Base-by-base conservation (phyloP, 176 grass and related monocot genomes). In the Carex kokanica region DNA sequence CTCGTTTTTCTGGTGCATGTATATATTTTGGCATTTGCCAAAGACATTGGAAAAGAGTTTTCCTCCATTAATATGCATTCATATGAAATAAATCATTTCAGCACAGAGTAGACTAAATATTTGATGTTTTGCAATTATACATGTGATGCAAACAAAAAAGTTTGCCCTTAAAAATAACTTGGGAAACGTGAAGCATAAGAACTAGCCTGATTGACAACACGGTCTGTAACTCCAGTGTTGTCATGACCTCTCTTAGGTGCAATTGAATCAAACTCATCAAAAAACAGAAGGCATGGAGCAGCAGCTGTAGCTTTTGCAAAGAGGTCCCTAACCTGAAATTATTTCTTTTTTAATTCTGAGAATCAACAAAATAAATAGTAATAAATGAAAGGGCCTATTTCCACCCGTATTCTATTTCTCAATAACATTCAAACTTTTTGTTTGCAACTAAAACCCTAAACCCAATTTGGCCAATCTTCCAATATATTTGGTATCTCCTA, bases 221-320 rank as follows among this genome's bases (percentile, higher is more conserved):
- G 95, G 88, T 95, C 92, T 78, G 95, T 91, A 83, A 98, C 95
- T 85, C 89, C 91, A 54, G 92, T 89, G 88, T 94, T 93, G 78
- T 98, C 92, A 31, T 89, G 94, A 79, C 92, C 95, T 80, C 92
- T 87, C 81, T 94, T 93, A 36, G 92, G 95, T 24, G 91, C 95
- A 88, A 95, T 91, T 16, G 92, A 93, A 34, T 98, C 95, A 88
- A 94, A 98, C 85, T 98, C 95, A 88, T 98, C 95, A 75, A 98
- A 98, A 65, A 98, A 98, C 24, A 94, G 84, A 81, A 98, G 81
- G 60, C 95, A 98, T 65, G 95, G 95, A 86, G 95, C 88, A 78
- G 92, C 90, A 65, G 92, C 85, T 64, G 86, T 82, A 68, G 95
- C 95, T 88, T 98, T 98, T 85, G 92, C 81, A 89, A 98, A 98